Evolutionary conservation across 257 asterid genomes (phyloP), one percentile per base, ranked within the genome.

Genomic region (Solanum virginianum): DNA sequence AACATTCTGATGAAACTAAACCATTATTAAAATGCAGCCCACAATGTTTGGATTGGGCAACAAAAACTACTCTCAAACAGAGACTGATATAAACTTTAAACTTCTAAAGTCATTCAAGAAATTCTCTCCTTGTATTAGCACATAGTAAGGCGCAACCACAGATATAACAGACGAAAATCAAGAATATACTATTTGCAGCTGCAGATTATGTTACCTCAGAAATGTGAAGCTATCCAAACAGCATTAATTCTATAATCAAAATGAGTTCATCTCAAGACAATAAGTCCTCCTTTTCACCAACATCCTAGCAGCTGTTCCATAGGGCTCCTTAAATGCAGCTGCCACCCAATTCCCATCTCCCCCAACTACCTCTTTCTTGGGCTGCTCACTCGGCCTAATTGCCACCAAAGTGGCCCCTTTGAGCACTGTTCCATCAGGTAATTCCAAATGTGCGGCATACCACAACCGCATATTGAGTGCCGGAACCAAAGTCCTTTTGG

Each of bases 331-430:
- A 85, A 95, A 95, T 22, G 94, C 92, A 0, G 95, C 87, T 1
- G 90, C 93, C 7, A 95, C 92, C 98, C 93, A 95, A 85, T 85
- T 89, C 59, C 88, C 93, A 83, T 92, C 98, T 0, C 91, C 86
- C 22, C 90, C 88, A 69, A 63, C 90, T 36, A 89, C 88, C 39
- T 93, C 95, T 86, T 91, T 90, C 91, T 91, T 91, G 9, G 93
- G 93, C 84, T 94, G 95, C 87, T 94, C 98, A 55, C 94, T 93
- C 17, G 98, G 98, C 89, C 95, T 90, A 29, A 95, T 94, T 10
- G 96, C 98, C 87, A 95, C 98, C 89, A 95, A 84, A 8, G 96
- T 95, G 10, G 98, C 98, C 80, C 98, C 98, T 88, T 90, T 94
- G 62, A 95, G 71, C 65, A 95, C 96, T 82, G 93, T 88, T 60